Evolutionary conservation across 2,329 filamentous ascomycete genomes (phyloP), one percentile per base, ranked within the genome.

Genomic region (Botrytis byssoidea): DNA sequence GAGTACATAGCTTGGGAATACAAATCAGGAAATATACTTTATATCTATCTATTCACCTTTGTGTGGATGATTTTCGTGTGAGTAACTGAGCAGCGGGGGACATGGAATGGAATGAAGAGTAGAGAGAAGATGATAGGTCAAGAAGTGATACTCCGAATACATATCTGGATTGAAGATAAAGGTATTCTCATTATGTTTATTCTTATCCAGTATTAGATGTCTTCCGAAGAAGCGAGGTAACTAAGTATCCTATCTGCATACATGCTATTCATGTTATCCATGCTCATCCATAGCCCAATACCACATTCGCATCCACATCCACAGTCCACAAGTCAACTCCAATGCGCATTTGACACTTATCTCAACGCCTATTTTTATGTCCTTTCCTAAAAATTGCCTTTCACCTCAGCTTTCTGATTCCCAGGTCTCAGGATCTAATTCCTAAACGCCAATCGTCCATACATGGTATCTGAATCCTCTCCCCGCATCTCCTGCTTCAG

Each of bases 1-100:
- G n/a, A 48, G 57, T 71, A 48, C 57, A 64, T 63, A 64, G 69
- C 25, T 37, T 64, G 48, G 40, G 57, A 29, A 16, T 32, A 9
- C 29, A n/a, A 68, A 68, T 68, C 40, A 29, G 40, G 65, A 57
- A 68, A 25, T 68, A 68, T 32, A 57, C 25, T 40, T 57, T 42
- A 42, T 29, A 68, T 55, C 32, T 67, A 37, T 40, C 25, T 64
- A 64, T 40, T 1, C 16, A 42, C 20, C 16, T 42, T 10, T 8
- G 12, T 8, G 51, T 9, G 51, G 6, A 29, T 7, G 14, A 57
- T 29, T 29, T 14, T 29, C 22, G 16, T 22, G 55, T 5, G 10
- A 60, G 32, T n/a, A n/a, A 55, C 12, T 42, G 40, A 42, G 40
- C 40, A 16, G 40, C 3, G 40, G 40, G 40, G 40, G 14, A 42